Base-by-base conservation (phyloP, 164 flowering plant species). In the Sedum album region DNA sequence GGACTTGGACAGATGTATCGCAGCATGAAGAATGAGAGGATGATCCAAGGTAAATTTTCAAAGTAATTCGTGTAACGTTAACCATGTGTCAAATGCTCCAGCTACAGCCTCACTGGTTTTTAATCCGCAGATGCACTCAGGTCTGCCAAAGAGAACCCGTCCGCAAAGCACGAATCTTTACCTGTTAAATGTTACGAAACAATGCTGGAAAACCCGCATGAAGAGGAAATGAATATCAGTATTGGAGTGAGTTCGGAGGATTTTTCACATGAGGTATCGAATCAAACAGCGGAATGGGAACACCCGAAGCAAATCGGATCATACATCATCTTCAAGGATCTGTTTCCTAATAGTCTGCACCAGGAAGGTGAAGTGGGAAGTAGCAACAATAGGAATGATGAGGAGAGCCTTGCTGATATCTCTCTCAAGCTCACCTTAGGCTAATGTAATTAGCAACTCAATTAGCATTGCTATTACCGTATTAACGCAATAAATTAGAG, bases 1-100 rank as follows among this genome's bases (percentile, higher is more conserved):
- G 65, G 23, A 46, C 79, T 38, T 53, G 65, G 23, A 46, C 79
- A 84, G 88, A 84, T 84, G 88, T 82, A 81, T 65, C 81, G 88
- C 65, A 81, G 83, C 79, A 75, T 78, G 81, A 82, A 79, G 80
- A 72, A 76, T 44, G 80, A 81, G 60, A 75, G 65, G 65, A 49
- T 75, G 67, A 65, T 72, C 2, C 81, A 76, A 76, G 81, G 83
- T 78, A 74, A 17, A 23, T 17, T 28, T 9, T 23, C 33, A 14
- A 26, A 2, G 26, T 14, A 6, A 23, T 55, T 4, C 11, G 2
- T 23, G 4, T 5, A 48, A 8, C 25, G 23, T 30, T 17, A 30
- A 11, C 62, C 31, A 57, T 0, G 33, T 57, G 6, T 25, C 26
- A 53, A 23, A 23, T 6, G 28, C 60, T 53, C 60, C 8, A 51